A percentile compares a stretch with the other conserved stretches of the same genome.
Conservation (phyloP, 441 rosid species). For the Sinapis alba region DNA sequence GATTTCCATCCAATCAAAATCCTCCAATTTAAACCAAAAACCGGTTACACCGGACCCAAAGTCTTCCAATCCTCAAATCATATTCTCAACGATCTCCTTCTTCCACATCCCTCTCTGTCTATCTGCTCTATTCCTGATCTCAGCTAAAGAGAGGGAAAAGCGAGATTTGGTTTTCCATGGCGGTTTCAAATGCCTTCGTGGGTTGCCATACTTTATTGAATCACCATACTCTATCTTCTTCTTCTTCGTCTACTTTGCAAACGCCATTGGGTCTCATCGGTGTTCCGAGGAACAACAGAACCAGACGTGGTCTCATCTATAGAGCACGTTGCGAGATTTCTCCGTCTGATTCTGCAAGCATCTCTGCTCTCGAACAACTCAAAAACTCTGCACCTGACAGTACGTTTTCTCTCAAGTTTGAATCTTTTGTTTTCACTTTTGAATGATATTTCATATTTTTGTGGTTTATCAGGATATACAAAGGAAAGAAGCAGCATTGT, state of each 20-base stretch:
- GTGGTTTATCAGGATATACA: slow-evolving; percentile 57
- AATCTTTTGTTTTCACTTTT: no score
- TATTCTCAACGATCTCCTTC: slow-evolving; percentile 28
- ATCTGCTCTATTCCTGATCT: slow-evolving; percentile 23
- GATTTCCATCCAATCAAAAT: slow-evolving; percentile 29
- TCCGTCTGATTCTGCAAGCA: slow-evolving; percentile 48
- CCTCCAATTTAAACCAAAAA: background rate
- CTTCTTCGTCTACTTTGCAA: slow-evolving; percentile 42
- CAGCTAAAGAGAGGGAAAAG: slow-evolving; percentile 3
- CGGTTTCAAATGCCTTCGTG: slow-evolving; percentile 60
- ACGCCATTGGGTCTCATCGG: slow-evolving; percentile 41
- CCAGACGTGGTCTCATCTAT: slow-evolving; percentile 18
- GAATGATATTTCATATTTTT: no score
- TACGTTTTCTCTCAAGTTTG: slow-evolving; percentile 37
- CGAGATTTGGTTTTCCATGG: slow-evolving; percentile 46
- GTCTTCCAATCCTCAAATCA: slow-evolving; percentile 1
- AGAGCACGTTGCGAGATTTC: slow-evolving; percentile 51
- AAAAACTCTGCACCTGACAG: slow-evolving; percentile 84
- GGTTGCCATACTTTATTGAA: slow-evolving; percentile 50
- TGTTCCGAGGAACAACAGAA: slow-evolving; percentile 39
- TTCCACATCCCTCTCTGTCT: slow-evolving; percentile 35
- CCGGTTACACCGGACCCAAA: slow-evolving; percentile 24
- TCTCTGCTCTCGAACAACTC: slow-evolving; percentile 87
- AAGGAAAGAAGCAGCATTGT: slow-evolving; percentile 91
- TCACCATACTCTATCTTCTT: slow-evolving; percentile 39